phyloP scores from a whole-genome alignment of 2,329 filamentous ascomycete species.

The Ambrosiella beaveri region DNA sequence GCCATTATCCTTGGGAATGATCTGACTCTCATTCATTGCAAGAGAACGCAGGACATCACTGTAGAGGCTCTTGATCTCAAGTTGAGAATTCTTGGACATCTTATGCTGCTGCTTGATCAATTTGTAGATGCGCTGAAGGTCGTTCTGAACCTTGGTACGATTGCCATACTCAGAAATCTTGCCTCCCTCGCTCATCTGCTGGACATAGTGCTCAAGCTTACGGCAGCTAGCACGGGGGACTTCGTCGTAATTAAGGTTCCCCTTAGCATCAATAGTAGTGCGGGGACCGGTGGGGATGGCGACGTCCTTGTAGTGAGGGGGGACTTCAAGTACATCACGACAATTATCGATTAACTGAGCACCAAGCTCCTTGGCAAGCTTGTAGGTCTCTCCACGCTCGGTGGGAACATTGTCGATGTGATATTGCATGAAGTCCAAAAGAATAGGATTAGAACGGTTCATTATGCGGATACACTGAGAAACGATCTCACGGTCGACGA shows the following conservation, averaged over 20 bases:
- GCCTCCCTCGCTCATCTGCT: conserved; percentile 94
- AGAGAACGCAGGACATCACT: conserved; percentile 85
- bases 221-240: conserved; percentile 72
- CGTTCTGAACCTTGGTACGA: conserved; percentile 92
- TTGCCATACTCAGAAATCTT: conserved; percentile 99
- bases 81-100: conserved; percentile 84
- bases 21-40: conserved; percentile 95
- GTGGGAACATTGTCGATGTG: conserved; percentile 98
- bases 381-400: conserved; percentile 90
- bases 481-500: conserved; percentile 91
- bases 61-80: conserved; percentile 92
- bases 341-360: conserved; percentile 94
- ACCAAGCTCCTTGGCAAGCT: conserved; percentile 89
- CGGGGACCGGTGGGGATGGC: conserved; percentile 78
- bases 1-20: conserved; percentile 72
- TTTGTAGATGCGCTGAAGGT: conserved; percentile 89
- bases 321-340: conserved; percentile 67
- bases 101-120: conserved; percentile 97
- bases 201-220: conserved; percentile 96
- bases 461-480: conserved; percentile 98
- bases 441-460: conserved; percentile 91
- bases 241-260: conserved; percentile 86
- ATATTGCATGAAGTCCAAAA: conserved; percentile 98
- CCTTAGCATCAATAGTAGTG: conserved; percentile 79
- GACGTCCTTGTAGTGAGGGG: conserved; percentile 94